Evolutionary conservation across 1,284 basidiomycete genomes (phyloP).

Genomic region (Ganoderma multipileum): DNA sequence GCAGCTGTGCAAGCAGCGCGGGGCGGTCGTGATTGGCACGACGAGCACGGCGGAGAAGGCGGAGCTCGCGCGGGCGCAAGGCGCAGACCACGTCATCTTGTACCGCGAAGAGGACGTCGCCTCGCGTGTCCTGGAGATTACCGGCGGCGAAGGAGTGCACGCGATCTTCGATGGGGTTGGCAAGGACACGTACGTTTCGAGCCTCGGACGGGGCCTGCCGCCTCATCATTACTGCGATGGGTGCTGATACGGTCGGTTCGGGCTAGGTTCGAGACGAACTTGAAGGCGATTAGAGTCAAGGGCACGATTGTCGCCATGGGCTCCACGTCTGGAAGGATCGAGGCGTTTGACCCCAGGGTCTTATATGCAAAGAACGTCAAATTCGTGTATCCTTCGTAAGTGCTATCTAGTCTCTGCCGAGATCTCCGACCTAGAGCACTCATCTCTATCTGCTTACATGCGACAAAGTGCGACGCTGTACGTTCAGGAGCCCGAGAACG

Average conservation of each 20-base stretch:
- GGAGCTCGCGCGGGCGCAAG: constrained; percentile 77
- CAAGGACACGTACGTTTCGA: constrained; percentile 73
- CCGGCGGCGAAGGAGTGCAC: constrained; percentile 84
- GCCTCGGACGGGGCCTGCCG: background rate
- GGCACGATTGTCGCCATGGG: constrained; percentile 89
- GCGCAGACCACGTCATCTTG: constrained; percentile 88
- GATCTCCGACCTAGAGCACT: background rate
- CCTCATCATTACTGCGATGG: too few species aligned
- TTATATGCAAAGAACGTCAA: constrained; percentile 87
- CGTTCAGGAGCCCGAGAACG: constrained; percentile 74
- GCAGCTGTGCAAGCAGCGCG: constrained; percentile 70
- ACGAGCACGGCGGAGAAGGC: constrained; percentile 91
- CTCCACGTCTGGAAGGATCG: constrained; percentile 87
- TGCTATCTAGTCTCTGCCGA: constrained; percentile 12
- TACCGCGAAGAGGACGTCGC: constrained; percentile 79
- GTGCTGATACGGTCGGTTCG: too few species aligned
- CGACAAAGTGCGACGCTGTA: constrained; percentile 57
- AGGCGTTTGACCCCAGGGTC: constrained; percentile 77
- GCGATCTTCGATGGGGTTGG: constrained; percentile 96
- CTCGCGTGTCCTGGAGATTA: constrained; percentile 77
- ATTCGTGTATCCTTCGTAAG: constrained; percentile 77
- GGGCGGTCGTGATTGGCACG: constrained; percentile 93
- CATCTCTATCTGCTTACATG: background rate
- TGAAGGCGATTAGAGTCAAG: constrained; percentile 81
- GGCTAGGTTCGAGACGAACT: constrained; percentile 81